Evolutionary conservation across 2,329 filamentous ascomycete species (phyloP), one percentile per base, ranked within the genome.

Genomic region (Cryphonectria nitschkei): DNA sequence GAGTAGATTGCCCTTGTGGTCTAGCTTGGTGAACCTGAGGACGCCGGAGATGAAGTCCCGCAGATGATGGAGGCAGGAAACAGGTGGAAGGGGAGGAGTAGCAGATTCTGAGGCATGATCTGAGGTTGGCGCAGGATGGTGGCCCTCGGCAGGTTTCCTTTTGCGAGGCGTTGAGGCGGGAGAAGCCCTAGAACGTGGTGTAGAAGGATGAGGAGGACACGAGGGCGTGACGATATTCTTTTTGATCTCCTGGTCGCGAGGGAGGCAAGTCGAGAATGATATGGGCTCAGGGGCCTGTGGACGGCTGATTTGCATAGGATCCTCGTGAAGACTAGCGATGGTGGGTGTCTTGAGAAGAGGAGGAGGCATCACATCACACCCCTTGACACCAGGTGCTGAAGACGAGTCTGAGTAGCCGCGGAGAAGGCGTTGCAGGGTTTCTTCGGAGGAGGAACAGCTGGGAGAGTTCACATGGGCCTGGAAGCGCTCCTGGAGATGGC

Each of bases 21-120:
- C 60, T 2, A 41, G 22, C 60, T 34, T 62, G 34, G 37, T 26
- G 34, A 62, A 41, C 13, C 13, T 41, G 88, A 78, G 1, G 79
- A 76, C 9, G 80, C 80, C 65, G 76, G 79, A 34, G 78, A 82
- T 22, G 87, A 83, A 70, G 80, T 84, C 69, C 84, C 85, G 73
- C 87, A 81, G 76, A 86, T 88, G 72, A 88, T 85, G 70, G 88
- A 86, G 34, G 88, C 82, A 8, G 86, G 86, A 14, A 86, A 85
- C 22, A 86, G 86, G 37, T 11, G 37, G 73, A 88, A 73, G 85
- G 80, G 7, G 26, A 62, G 61, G 19, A 63, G 84, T 81, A 58
- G 85, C 43, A 39, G 67, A 43, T 46, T 65, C 52, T 37, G 37
- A 16, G 37, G 34, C 22, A 13, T 0, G 14, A 41, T 14, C 39